Evolutionary conservation across 495 filamentous ascomycete genomes (phyloP).

Genomic region (Saxophila tyrrhenica): DNA sequence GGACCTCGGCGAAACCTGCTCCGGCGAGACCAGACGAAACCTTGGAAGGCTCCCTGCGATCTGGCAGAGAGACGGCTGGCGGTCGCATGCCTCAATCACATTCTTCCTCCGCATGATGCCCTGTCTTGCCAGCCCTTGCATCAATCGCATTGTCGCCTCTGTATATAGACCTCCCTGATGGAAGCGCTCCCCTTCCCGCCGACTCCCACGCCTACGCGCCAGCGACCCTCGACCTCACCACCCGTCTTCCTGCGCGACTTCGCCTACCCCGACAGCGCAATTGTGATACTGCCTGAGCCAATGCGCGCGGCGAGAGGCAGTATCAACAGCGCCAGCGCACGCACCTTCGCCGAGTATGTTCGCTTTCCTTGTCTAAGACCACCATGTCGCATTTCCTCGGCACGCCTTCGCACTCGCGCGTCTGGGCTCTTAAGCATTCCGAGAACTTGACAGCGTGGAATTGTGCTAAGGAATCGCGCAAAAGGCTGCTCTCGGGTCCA

Average conservation of each 20-base stretch:
- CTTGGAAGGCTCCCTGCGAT: no score
- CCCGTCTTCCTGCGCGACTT: conserved; percentile 32
- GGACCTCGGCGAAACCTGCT: no score
- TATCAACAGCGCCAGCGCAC: conserved; percentile 31
- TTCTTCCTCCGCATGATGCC: background rate
- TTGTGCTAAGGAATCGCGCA: conserved; percentile 18
- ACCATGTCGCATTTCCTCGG: conserved; percentile 16
- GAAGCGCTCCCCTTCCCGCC: background rate
- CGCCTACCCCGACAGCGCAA: conserved; percentile 29
- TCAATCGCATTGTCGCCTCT: background rate
- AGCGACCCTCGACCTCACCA: background rate
- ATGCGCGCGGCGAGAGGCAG: conserved; percentile 31
- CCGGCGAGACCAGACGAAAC: no score
- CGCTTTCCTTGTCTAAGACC: conserved; percentile 6
- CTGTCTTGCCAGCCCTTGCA: background rate
- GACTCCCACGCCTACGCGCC: background rate
- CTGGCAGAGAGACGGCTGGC: background rate
- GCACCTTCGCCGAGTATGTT: conserved; percentile 37
- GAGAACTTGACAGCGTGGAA: conserved; percentile 5
- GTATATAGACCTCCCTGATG: background rate
- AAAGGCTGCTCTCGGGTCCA: conserved; percentile 38
- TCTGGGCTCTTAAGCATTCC: conserved; percentile 3
- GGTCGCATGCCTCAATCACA: background rate
- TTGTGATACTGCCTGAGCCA: conserved; percentile 7
- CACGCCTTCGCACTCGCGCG: conserved; percentile 7